Evolutionary conservation across 192 early-diverging fungal genomes (phyloP).

Genomic region (Dissophora globulifera): DNA sequence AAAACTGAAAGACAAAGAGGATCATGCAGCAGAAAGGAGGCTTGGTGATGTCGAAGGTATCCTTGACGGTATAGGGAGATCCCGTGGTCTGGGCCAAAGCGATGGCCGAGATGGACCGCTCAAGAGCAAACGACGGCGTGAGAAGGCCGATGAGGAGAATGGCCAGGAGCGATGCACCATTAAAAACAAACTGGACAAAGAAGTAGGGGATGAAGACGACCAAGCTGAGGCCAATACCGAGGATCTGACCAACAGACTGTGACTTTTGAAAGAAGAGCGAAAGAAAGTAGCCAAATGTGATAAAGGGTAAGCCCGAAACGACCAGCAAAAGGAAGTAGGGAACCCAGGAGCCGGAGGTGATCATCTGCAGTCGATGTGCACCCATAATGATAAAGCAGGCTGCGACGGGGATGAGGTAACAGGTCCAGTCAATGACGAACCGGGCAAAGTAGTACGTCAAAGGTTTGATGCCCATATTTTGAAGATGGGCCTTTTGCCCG

Average conservation of each 20-base stretch:
- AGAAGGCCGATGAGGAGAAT: slow-evolving; percentile 38
- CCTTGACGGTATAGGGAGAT: slow-evolving; percentile 68
- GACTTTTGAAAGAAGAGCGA: slow-evolving; percentile 52
- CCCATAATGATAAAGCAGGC: slow-evolving; percentile 41
- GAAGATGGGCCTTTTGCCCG: slow-evolving; percentile 49
- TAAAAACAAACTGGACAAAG: slow-evolving; percentile 54
- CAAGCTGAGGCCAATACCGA: slow-evolving; percentile 42
- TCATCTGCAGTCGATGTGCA: slow-evolving; percentile 32
- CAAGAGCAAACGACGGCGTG: slow-evolving; percentile 43
- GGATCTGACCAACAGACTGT: slow-evolving; percentile 46
- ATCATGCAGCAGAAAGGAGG: slow-evolving; percentile 74
- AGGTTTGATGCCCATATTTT: slow-evolving; percentile 44
- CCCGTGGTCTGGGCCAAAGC: slow-evolving; percentile 58
- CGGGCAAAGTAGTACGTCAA: slow-evolving; percentile 44
- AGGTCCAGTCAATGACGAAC: slow-evolving; percentile 36
- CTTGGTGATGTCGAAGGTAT: slow-evolving; percentile 71
- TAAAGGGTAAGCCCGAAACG: slow-evolving; percentile 39
- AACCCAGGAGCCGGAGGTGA: slow-evolving; percentile 44
- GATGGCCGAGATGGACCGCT: slow-evolving; percentile 38
- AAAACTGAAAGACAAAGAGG: slow-evolving; percentile 68
- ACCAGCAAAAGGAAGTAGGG: slow-evolving; percentile 42
- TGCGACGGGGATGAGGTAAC: slow-evolving; percentile 33
- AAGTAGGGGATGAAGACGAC: slow-evolving; percentile 60
- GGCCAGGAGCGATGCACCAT: slow-evolving; percentile 33
- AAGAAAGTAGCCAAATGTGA: slow-evolving; percentile 49